Base-by-base conservation (phyloP, 371 early-diverging fungal genomes). In the Mucor racemosus region DNA sequence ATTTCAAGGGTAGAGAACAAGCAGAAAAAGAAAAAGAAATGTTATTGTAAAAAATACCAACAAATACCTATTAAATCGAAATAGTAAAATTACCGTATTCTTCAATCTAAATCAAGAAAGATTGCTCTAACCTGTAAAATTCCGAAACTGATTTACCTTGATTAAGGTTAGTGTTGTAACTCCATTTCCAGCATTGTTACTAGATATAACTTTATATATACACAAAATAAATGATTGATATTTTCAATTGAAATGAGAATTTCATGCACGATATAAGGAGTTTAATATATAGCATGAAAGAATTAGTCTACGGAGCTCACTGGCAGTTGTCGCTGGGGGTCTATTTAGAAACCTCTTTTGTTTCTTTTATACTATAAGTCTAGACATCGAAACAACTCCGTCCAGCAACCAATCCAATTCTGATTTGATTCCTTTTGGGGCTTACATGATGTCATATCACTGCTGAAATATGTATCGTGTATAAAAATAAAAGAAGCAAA, bases 91-190 rank as follows among this genome's bases (percentile, higher is more conserved):
- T 17, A 44, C 17, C 7, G 44, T 44, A 44, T 44, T 44, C 15
- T 6, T 17, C 8, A n/a, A 44, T 44, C 44, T 44, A 44, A 44
- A 44, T 44, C 44, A 15, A 26, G 3, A n/a, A 44, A 44, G 7
- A 44, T n/a, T 3, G 44, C 44, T n/a, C 44, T 44, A 44, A 44
- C n/a, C n/a, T 44, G 17, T 44, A n/a, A 42, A n/a, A 15, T 15
- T 44, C 44, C n/a, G 44, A 44, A 44, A 44, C 44, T 44, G 44
- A 17, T 44, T 44, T 44, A 44, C n/a, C 44, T 44, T n/a, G 17
- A 44, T 44, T 44, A 44, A 17, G 44, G 17, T 44, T 44, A 44
- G 44, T 8, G 17, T 17, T 44, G 44, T 44, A 44, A 17, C 17
- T 17, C 17, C 6, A 17, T 44, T 44, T 44, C 17, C 17, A 44